Evolutionary conservation across 441 rosid genomes (phyloP).

Genomic region (Adansonia gregorii): DNA sequence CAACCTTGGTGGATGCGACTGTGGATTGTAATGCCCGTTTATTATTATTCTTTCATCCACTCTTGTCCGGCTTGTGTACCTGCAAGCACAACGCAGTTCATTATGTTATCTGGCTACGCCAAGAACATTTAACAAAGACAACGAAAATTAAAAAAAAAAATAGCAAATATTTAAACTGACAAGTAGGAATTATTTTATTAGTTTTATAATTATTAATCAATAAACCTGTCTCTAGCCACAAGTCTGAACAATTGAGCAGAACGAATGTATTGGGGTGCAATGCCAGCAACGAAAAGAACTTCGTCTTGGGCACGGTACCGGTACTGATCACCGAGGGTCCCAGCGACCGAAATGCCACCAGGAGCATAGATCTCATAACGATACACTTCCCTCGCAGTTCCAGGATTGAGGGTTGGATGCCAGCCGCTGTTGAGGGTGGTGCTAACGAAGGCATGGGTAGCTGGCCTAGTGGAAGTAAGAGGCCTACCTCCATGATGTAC

Average conservation of each 20-base stretch:
- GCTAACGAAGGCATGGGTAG: neutral
- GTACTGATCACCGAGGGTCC: neutral
- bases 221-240: neutral
- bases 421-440: neutral
- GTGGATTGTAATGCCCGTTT: neutral
- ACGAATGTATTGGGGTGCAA: neutral
- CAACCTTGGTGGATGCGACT: neutral
- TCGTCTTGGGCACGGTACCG: neutral
- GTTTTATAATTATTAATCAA: no score
- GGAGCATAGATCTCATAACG: neutral
- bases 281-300: neutral
- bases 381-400: neutral
- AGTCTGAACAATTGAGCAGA: slow-evolving; percentile 3
- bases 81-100: neutral
- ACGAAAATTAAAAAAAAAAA: no score
- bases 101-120: no score
- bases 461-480: neutral
- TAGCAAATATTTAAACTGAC: no score
- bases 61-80: neutral
- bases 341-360: neutral
- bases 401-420: neutral
- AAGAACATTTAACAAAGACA: no score
- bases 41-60: neutral
- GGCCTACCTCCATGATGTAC: neutral
- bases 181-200: no score